Evolutionary conservation across 192 early-diverging fungal genomes (phyloP), one percentile per base, ranked within the genome.

Genomic region (Coemansia erecta): DNA sequence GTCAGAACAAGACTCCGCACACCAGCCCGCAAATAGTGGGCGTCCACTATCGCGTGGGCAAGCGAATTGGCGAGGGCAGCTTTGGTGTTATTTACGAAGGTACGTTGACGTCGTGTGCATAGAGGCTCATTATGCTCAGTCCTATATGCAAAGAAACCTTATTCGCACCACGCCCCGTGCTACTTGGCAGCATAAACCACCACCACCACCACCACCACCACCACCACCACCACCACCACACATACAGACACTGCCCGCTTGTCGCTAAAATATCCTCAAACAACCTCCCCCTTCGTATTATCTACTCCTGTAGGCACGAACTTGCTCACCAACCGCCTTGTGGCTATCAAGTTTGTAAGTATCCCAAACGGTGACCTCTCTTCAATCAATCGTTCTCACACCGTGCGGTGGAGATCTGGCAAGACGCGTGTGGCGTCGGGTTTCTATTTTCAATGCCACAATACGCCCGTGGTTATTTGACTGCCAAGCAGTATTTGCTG

Each of bases 11-110:
- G 64, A 53, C 60, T 15, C 75, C 61, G 24, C 77, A 66, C 53
- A 58, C 77, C 48, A 69, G 77, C 60, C 77, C 85, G 56, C 94
- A 93, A 68, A 85, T 97, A 51, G 97, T 99, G 19, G 97, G 97
- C 35, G 92, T 94, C 31, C 94, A 98, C 71, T 99, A 90, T 72
- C 90, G 88, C 68, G 93, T 98, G 35, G 94, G 93, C 44, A 91
- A 89, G 73, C 94, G 93, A 79, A 92, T 99, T 80, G 97, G 95
- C 35, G 95, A 97, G 73, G 97, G 97, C 39, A 92, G 89, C 66
- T 99, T 99, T 86, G 97, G 97, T 50, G 89, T 97, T 79, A 97
- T 98, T 61, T 97, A 97, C 72, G 94, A 98, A 88, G 97, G 96
- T 94, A 78, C 51, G 65, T 44, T 41, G 12, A 37, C 22, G 23